These are phyloP conservation scores for Suillus hirtellus DNA, from an alignment of 768 basidiomycete species.

Conservation along the genomic window DNA sequence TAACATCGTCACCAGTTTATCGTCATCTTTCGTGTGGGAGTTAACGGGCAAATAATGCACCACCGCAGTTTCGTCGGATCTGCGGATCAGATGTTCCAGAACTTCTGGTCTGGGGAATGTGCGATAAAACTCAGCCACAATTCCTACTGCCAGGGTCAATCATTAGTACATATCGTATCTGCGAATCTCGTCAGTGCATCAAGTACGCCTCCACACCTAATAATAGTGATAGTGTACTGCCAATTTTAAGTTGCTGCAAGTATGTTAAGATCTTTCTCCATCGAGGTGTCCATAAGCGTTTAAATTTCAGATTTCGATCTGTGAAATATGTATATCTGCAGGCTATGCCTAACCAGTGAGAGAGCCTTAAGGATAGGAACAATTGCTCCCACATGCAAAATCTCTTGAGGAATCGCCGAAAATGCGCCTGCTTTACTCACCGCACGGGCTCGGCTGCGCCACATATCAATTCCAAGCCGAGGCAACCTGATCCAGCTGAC, in stretches of 20 bases:
- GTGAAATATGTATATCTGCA: not conserved
- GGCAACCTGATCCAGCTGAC: no score
- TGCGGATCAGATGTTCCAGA: not conserved
- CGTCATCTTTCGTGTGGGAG: not conserved
- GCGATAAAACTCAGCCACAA: not conserved
- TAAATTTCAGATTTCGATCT: not conserved
- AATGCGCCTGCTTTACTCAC: not conserved
- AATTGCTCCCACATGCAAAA: not conserved
- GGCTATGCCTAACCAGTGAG: not conserved
- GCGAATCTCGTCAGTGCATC: not conserved
- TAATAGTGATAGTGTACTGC: not conserved
- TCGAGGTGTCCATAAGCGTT: not conserved
- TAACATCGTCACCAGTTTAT: not conserved
- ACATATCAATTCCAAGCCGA: not conserved
- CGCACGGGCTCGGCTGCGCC: not conserved
- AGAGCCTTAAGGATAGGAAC: not conserved
- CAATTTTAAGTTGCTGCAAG: not conserved
- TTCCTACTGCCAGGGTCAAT: not conserved
- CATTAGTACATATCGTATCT: no score
- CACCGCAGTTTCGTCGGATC: not conserved
- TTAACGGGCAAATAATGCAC: not conserved
- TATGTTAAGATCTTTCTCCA: not conserved
- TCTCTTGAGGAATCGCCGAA: not conserved
- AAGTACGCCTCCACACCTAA: not conserved
- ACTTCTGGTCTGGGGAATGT: not conserved